Conservation (phyloP, 257 asterid genomes). For the Lycium barbarum region DNA sequence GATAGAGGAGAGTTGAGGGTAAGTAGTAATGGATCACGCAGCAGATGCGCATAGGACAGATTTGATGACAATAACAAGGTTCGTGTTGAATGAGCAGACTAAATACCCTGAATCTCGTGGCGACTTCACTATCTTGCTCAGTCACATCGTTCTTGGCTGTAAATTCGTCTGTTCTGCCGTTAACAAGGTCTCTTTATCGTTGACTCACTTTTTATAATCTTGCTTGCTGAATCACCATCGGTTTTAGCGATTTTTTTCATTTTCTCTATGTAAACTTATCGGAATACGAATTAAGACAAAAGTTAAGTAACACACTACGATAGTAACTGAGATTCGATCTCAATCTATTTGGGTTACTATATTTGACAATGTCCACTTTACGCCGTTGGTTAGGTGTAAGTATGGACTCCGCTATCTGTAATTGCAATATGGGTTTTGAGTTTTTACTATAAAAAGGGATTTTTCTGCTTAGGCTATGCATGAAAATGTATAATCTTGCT, state of each 20-base stretch:
- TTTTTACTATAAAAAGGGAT: neutral
- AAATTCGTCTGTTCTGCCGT: no score
- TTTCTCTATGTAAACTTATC: no score
- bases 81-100: conserved; percentile 87
- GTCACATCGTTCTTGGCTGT: conserved; percentile 52
- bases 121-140: conserved; percentile 87
- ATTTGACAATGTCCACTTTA: no score
- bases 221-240: neutral
- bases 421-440: neutral
- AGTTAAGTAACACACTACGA: no score
- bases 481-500: neutral
- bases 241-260: neutral
- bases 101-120: conserved; percentile 88
- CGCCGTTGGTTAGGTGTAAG: no score
- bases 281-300: no score
- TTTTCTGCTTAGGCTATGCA: neutral
- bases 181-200: no score
- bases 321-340: no score
- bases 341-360: no score
- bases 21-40: conserved; percentile 75
- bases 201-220: neutral
- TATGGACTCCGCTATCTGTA: neutral
- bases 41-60: conserved; percentile 92
- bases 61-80: conserved; percentile 95
- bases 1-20: neutral